These are phyloP conservation scores for Tremellales sp. DNA, from an alignment of 1,284 basidiomycete genomes.

Conservation along the genomic window DNA sequence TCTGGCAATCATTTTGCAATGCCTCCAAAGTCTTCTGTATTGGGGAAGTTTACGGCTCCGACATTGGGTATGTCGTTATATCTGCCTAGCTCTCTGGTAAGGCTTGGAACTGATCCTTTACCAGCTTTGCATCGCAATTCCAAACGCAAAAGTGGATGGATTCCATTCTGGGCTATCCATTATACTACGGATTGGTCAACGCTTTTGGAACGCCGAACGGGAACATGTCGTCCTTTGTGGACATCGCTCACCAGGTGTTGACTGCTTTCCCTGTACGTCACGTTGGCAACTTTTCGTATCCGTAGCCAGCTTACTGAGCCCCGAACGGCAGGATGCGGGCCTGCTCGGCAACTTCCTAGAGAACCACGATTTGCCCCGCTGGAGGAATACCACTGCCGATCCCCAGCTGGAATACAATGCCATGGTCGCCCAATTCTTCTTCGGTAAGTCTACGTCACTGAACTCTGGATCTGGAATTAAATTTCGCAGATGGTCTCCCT, in stretches of 20 bases:
- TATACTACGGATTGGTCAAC: conserved; percentile 62
- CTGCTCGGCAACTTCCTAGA: conserved; percentile 75
- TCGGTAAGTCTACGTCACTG: conserved; percentile 57
- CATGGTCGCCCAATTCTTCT: conserved; percentile 63
- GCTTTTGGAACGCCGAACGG: conserved; percentile 58
- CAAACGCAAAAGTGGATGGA: conserved; percentile 45
- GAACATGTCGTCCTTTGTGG: conserved; percentile 61
- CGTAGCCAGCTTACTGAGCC: neutral
- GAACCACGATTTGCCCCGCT: conserved; percentile 75
- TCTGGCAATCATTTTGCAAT: conserved; percentile 56
- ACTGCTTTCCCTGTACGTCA: conserved; percentile 45
- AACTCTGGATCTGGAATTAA: conserved; percentile 18
- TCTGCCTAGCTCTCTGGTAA: neutral
- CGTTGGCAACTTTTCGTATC: conserved; percentile 3
- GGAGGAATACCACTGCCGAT: conserved; percentile 56
- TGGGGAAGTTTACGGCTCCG: conserved; percentile 67
- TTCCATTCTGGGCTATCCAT: conserved; percentile 56
- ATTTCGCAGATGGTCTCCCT: conserved; percentile 58
- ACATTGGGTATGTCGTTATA: conserved; percentile 51
- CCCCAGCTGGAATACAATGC: conserved; percentile 54
- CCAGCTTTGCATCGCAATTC: conserved; percentile 31
- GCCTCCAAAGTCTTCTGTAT: conserved; percentile 76
- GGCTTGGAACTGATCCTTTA: neutral
- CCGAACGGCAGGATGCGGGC: conserved; percentile 48
- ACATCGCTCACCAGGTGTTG: conserved; percentile 58